Conservation (phyloP, 2,329 filamentous ascomycete species). For the Trichoderma lentiforme region DNA sequence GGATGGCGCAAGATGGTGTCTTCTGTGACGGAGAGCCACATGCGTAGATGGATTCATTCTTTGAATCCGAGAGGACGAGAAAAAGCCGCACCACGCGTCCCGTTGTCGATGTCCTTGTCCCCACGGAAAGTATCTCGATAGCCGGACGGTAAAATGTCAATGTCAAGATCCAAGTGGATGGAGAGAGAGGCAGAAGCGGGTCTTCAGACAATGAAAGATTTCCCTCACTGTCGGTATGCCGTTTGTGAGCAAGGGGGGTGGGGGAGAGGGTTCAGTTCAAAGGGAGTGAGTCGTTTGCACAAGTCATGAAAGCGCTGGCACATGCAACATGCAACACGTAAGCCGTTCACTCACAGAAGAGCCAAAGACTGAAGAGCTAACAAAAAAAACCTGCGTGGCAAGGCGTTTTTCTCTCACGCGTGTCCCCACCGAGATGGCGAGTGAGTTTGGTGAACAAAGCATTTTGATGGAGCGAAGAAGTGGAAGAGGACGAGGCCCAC, state of each 20-base stretch:
- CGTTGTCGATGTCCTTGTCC: background rate
- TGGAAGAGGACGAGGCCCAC: background rate
- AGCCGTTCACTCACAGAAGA: background rate
- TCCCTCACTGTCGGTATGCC: constrained; percentile 7
- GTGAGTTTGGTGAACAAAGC: constrained; percentile 6
- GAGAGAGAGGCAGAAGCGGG: constrained; percentile 7
- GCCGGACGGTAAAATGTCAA: constrained; percentile 7
- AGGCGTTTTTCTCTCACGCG: constrained; percentile 4
- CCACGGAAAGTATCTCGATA: constrained; percentile 14
- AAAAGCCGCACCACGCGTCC: background rate
- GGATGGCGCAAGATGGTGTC: background rate
- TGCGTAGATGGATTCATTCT: background rate
- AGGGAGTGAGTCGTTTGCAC: background rate
- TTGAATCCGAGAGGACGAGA: background rate
- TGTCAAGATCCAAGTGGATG: constrained; percentile 10
- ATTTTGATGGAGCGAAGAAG: background rate
- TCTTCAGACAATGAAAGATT: background rate
- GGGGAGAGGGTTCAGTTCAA: background rate
- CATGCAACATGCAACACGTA: background rate
- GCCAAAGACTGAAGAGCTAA: background rate
- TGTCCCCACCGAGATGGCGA: constrained; percentile 7
- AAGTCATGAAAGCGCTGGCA: background rate
- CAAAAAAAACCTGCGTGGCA: constrained; percentile 10
- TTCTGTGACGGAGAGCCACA: background rate
- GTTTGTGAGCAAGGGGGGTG: background rate